These are phyloP conservation scores for Chrysanthemum makinoi DNA, from an alignment of 129 eudicot species.

Conservation along the genomic window DNA sequence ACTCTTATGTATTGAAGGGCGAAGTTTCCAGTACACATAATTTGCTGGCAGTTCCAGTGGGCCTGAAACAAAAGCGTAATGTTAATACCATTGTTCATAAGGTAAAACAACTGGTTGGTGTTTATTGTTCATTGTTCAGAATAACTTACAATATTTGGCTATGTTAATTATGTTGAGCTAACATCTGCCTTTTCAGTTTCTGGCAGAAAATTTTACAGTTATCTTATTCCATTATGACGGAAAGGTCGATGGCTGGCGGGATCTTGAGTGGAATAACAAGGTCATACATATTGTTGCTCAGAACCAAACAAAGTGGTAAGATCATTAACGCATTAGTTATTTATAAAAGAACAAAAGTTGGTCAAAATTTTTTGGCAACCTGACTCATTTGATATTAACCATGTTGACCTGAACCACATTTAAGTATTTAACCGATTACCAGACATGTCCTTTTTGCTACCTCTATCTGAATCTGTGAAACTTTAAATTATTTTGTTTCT, in stretches of 20 bases:
- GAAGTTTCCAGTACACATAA: slow-evolving; percentile 42
- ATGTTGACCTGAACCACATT: neutral
- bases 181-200: slow-evolving; percentile 63
- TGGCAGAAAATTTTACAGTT: slow-evolving; percentile 81
- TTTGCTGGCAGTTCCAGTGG: slow-evolving; percentile 82
- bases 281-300: slow-evolving; percentile 78
- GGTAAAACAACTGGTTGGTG: slow-evolving; percentile 38
- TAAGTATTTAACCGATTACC: neutral
- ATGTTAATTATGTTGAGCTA: slow-evolving; percentile 19
- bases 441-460: neutral
- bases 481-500: slow-evolving; percentile 2
- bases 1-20: slow-evolving; percentile 32
- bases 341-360: neutral
- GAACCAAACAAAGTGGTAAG: slow-evolving; percentile 95
- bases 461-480: neutral
- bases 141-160: slow-evolving; percentile 8
- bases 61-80: slow-evolving; percentile 68
- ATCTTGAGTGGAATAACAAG: slow-evolving; percentile 69
- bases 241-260: slow-evolving; percentile 83
- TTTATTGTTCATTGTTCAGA: slow-evolving; percentile 2
- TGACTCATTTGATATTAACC: too few relatives aligned
- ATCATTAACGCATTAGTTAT: neutral
- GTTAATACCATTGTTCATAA: slow-evolving; percentile 68
- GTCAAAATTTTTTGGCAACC: neutral
- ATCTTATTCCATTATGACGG: slow-evolving; percentile 93